These are phyloP conservation scores for Bacidia gigantensis DNA, from an alignment of 495 filamentous ascomycete species.

Conservation along the genomic window DNA sequence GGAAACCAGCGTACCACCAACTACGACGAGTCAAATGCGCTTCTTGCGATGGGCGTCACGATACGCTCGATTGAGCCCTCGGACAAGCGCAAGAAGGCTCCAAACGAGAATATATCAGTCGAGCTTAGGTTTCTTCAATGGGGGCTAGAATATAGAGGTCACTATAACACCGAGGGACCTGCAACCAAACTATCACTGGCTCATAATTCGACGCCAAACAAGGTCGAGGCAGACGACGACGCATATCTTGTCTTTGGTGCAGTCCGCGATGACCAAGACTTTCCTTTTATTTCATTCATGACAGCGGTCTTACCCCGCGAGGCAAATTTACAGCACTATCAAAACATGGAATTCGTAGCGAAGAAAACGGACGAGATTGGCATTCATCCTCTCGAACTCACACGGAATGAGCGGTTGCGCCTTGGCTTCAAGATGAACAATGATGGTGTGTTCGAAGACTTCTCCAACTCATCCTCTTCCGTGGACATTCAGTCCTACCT, in stretches of 20 bases:
- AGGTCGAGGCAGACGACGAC: conserved; percentile 12
- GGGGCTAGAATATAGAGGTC: conserved; percentile 15
- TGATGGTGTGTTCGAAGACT: conserved; percentile 11
- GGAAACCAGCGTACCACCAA: conserved; percentile 12
- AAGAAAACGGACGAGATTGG: conserved; percentile 15
- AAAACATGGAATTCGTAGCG: conserved; percentile 20
- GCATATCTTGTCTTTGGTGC: conserved; percentile 12
- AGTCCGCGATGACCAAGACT: conserved; percentile 15
- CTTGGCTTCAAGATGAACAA: conserved; percentile 13
- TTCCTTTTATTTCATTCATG: conserved; percentile 15
- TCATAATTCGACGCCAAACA: conserved; percentile 13
- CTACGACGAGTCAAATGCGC: conserved; percentile 8
- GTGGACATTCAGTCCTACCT: background rate
- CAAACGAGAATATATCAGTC: conserved; percentile 8
- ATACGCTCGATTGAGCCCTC: conserved; percentile 4
- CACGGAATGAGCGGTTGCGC: conserved; percentile 16
- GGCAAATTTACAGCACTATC: conserved; percentile 7
- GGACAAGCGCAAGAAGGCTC: conserved; percentile 10
- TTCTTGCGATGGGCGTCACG: conserved; percentile 9
- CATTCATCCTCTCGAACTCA: conserved; percentile 8
- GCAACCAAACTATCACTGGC: conserved; percentile 14
- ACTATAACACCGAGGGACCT: conserved; percentile 18
- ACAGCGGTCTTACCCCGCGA: conserved; percentile 13
- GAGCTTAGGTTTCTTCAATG: conserved; percentile 15
- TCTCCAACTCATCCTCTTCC: background rate